Evolutionary conservation across 2,329 filamentous ascomycete genomes (phyloP), one percentile per base, ranked within the genome.

Genomic region (Cercospora brassicicola): DNA sequence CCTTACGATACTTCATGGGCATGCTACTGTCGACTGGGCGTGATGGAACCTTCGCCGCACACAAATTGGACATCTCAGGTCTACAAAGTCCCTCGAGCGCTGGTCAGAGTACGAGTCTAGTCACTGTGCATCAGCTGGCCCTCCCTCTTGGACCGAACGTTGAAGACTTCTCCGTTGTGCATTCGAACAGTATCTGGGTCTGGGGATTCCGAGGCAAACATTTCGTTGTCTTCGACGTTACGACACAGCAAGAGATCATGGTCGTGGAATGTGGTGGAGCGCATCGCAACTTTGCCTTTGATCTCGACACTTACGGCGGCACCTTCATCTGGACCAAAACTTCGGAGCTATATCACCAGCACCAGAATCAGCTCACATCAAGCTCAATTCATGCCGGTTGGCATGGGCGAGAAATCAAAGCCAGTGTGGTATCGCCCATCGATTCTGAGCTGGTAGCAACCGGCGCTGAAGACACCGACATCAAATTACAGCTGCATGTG

Each of bases 321-420:
- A 84, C 83, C 30, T 89, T 96, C 67, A 85, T 91, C 0, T 97
- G 91, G 85, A 94, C 90, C 2, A 90, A 92, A 78, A 88, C 89
- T n/a, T 76, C 74, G 8, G 72, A 73, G 53, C 28, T 78, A 6
- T 73, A 72, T 55, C 57, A 66, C n/a, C 33, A 72, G 20, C 69
- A 57, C 7, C 74, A 75, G 63, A 39, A 33, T 3, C 28, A 59
- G 6, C 62, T 68, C 10, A 67, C 72, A 11, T 72, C 67, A 61
- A n/a, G 63, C 2, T 56, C 84, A 0, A 71, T 96, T 11, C 88
- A 90, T 71, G 73, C 80, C 0, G 94, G 95, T 6, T 88, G 88
- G 0, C 95, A 99, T 78, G 95, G 95, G 0, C 85, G 95, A 64
- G 95, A 99, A 79, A 91, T 98, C 73, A 92, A 91, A 77, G 80